Percentiles rank a stretch among this genome's conserved stretches.
Conservation (phyloP, 2,329 filamentous ascomycete species). For the Rutstroemia sp. region DNA sequence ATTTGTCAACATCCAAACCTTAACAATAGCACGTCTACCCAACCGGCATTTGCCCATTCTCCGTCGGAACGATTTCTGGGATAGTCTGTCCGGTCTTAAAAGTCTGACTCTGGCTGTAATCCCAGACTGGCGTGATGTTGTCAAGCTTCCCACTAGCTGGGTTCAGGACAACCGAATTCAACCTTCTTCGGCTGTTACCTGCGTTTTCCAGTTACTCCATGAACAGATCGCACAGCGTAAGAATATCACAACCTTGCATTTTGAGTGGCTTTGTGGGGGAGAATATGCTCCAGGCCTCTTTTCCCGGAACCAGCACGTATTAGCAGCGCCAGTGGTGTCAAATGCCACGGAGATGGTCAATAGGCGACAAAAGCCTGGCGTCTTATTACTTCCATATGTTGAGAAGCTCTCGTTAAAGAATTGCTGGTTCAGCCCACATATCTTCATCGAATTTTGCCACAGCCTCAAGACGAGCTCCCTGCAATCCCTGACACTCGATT, state of each 20-base stretch:
- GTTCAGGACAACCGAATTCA: conserved; percentile 41
- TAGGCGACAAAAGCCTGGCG: conserved; percentile 10
- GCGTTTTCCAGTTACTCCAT: conserved; percentile 46
- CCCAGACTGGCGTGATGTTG: conserved; percentile 57
- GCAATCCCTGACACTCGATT: conserved; percentile 50
- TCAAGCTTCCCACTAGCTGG: conserved; percentile 42
- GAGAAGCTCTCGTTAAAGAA: conserved; percentile 57
- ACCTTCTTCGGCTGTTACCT: conserved; percentile 43
- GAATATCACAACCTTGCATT: conserved; percentile 50
- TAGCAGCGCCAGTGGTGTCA: conserved; percentile 49
- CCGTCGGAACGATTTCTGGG: conserved; percentile 53
- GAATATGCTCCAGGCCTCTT: conserved; percentile 56
- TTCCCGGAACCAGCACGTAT: conserved; percentile 53
- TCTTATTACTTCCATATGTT: conserved; percentile 49
- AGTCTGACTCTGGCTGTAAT: conserved; percentile 53
- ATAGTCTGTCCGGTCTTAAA: conserved; percentile 44
- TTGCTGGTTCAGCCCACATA: conserved; percentile 57
- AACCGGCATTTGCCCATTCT: conserved; percentile 51
- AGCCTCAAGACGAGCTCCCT: conserved; percentile 41
- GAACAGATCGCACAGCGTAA: conserved; percentile 39
- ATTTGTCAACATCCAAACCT: conserved; percentile 47
- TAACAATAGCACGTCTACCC: conserved; percentile 59
- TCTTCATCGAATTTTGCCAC: conserved; percentile 45
- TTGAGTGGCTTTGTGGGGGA: conserved; percentile 62
- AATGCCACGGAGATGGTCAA: conserved; percentile 30